Evolutionary conservation across 2,329 filamentous ascomycete genomes (phyloP), one percentile per base, ranked within the genome.

Genomic region (Chaetomium sp.): DNA sequence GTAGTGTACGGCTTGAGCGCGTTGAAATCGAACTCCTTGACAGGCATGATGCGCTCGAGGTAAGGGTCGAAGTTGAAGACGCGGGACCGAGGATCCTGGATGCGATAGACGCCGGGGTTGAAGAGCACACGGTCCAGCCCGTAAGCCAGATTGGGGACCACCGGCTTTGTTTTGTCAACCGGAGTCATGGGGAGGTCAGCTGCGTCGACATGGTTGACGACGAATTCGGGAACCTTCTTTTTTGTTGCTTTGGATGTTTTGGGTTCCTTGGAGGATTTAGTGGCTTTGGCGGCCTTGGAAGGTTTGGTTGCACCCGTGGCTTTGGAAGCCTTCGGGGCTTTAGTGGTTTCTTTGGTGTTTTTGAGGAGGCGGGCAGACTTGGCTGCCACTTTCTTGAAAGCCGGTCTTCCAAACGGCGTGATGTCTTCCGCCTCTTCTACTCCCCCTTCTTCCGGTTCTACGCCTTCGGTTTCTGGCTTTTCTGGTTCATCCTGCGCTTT

Each of bases 1-100:
- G 91, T 96, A 61, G 96, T 84, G 70, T 96, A 99, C 60, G 85
- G 79, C 69, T 88, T 89, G 53, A 99, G 72, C 3, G 90, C 85
- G 56, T 88, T 81, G 70, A 95, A 99, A 67, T 99, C 89, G 66
- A 99, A 99, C 67, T 99, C 89, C 2, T 82, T 76, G 12, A 94
- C 85, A 1, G 94, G 91, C 90, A 97, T 97, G 64, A 99, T 95
- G 52, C 84, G 85, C 58, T 91, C 84, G 19, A 99, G 79, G 66
- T 96, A 96, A 0, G 95, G 94, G 67, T 99, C 92, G 65, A 99
- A 99, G 69, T 99, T 99, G 78, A 85, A 99, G 6, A 97, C 90
- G 14, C 85, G 81, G 41, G 92, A 91, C 56, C 89, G 82, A 32
- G 87, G 85, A 69, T 99, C 94, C 71, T 95, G 91, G 51, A 99